A percentile compares a stretch with the other conserved stretches of the same genome.
Conservation (phyloP, 371 early-diverging fungal species). For the Furculomyces boomerangus region DNA sequence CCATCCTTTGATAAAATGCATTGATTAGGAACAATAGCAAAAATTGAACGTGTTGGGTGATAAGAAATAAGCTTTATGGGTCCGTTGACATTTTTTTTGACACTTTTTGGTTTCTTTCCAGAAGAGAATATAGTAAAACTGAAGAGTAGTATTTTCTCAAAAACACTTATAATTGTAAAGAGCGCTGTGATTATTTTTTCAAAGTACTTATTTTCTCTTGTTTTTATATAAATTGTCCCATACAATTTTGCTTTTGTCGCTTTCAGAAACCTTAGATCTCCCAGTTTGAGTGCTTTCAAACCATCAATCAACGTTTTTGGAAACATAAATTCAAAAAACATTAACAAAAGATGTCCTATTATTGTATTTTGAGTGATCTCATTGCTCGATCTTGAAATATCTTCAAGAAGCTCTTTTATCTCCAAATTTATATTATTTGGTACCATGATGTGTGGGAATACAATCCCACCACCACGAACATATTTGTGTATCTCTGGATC, state of each 20-base stretch:
- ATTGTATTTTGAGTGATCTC: not conserved
- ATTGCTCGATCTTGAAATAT: not conserved
- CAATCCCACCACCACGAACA: conserved; percentile 19
- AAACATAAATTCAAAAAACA: not conserved
- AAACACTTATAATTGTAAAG: not conserved
- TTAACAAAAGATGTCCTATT: not conserved
- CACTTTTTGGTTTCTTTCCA: not conserved
- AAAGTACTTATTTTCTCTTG: not conserved
- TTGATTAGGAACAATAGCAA: conserved; percentile 16
- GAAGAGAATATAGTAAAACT: not conserved
- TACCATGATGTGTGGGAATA: conserved; percentile 23
- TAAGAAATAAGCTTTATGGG: conserved; percentile 16
- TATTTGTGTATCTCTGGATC: conserved; percentile 14
- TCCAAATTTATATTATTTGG: conserved; percentile 3
- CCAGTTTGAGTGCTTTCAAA: not conserved
- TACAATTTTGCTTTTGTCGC: not conserved
- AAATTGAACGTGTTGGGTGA: conserved; percentile 19
- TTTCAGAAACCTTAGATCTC: not conserved
- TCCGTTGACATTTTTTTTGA: conserved; percentile 8
- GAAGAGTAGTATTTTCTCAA: not conserved
- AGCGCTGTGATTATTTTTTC: not conserved
- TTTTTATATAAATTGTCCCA: not conserved
- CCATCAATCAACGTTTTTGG: not conserved
- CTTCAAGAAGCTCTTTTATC: not conserved
- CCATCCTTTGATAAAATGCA: conserved; percentile 14